phyloP scores from a whole-genome alignment of 176 grass and related monocot species.

The Triticum dicoccoides region DNA sequence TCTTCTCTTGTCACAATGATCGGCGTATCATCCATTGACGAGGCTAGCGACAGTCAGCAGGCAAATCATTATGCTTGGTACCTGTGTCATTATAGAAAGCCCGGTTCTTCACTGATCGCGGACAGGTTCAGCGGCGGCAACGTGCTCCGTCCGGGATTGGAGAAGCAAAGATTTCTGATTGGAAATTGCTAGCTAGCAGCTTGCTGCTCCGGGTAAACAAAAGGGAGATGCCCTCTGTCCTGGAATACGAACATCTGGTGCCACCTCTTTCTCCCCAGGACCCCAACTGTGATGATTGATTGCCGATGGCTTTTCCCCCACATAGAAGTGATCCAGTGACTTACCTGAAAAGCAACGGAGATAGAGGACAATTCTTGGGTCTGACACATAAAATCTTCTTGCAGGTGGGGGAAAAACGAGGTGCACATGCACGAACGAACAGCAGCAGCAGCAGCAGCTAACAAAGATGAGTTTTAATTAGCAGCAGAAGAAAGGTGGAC shows the following conservation, averaged over 20 bases:
- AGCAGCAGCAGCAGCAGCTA: slow-evolving; percentile 21
- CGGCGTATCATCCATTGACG: slow-evolving; percentile 30
- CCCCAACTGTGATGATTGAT: slow-evolving; percentile 51
- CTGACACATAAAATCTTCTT: slow-evolving; percentile 70
- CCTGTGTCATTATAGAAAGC: slow-evolving; percentile 35
- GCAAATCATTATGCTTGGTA: slow-evolving; percentile 22
- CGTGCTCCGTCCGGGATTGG: slow-evolving; percentile 26
- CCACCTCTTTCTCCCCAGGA: slow-evolving; percentile 43
- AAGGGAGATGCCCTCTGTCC: slow-evolving; percentile 54
- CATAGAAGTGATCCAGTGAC: slow-evolving; percentile 43
- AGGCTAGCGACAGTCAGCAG: slow-evolving; percentile 27
- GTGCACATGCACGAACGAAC: slow-evolving; percentile 46
- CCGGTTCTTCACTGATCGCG: not conserved
- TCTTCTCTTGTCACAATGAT: slow-evolving; percentile 18
- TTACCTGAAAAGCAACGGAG: slow-evolving; percentile 56
- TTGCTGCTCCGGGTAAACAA: slow-evolving; percentile 45
- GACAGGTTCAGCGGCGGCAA: slow-evolving; percentile 27
- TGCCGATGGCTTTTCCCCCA: slow-evolving; percentile 25
- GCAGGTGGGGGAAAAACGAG: slow-evolving; percentile 45
- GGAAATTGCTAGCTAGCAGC: slow-evolving; percentile 38
- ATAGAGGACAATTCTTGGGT: slow-evolving; percentile 30
- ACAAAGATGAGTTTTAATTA: slow-evolving; percentile 38
- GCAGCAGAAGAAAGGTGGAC: slow-evolving; percentile 31
- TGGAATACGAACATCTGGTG: slow-evolving; percentile 45
- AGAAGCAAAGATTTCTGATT: slow-evolving; percentile 27